Percentiles rank a stretch among this genome's conserved stretches.
Conservation (phyloP, 2,329 filamentous ascomycete species). For the Paradendryphiella salina region DNA sequence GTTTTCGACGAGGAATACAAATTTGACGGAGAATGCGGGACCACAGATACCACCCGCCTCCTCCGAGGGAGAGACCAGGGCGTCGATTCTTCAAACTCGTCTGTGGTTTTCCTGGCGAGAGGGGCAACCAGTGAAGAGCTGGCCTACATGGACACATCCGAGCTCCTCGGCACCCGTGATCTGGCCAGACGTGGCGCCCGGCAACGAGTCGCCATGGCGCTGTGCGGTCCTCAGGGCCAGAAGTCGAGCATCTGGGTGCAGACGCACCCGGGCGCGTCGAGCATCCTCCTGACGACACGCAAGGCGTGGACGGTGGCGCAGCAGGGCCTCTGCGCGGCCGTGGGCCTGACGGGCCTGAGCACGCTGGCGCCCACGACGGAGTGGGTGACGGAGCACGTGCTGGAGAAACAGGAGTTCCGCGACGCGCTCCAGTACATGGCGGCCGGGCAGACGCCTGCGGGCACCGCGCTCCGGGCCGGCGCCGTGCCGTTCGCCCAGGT, state of each 20-base stretch:
- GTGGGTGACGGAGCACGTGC: too few relatives aligned
- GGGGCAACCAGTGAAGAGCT: neutral
- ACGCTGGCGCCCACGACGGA: too few relatives aligned
- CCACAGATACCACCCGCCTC: neutral
- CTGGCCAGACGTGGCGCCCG: neutral
- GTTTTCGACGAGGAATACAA: neutral
- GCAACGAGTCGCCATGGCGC: neutral
- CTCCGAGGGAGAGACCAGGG: conserved; percentile 1
- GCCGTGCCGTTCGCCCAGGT: too few relatives aligned
- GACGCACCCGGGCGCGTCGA: neutral
- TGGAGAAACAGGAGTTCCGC: too few relatives aligned
- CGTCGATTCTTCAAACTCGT: conserved; percentile 1
- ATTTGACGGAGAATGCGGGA: conserved; percentile 1
- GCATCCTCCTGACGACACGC: conserved; percentile 1
- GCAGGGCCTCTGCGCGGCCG: neutral
- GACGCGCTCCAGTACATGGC: too few relatives aligned
- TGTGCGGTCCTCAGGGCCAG: conserved; percentile 3
- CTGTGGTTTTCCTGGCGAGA: neutral
- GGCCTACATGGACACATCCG: neutral
- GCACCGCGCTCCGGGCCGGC: too few relatives aligned
- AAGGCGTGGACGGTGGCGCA: neutral
- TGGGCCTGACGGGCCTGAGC: neutral
- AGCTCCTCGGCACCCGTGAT: conserved; percentile 3
- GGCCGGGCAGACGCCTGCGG: too few relatives aligned
- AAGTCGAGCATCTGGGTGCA: conserved; percentile 4